Conservation (phyloP, 2,329 filamentous ascomycete species). For the Sclerotinia spermophila region DNA sequence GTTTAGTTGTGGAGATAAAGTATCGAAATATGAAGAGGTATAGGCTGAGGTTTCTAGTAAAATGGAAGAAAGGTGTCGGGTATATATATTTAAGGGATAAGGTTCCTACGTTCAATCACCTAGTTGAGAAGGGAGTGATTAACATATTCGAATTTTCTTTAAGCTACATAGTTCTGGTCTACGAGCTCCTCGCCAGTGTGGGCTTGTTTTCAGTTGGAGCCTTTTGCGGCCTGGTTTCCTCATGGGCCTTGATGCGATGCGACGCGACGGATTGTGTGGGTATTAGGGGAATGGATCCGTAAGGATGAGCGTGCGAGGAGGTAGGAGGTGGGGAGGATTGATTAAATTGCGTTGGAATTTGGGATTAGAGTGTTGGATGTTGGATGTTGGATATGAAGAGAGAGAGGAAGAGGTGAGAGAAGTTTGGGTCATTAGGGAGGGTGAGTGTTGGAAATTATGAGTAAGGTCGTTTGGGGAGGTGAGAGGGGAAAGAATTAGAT, state of each 20-base stretch:
- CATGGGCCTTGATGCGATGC: no score
- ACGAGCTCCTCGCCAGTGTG: neutral
- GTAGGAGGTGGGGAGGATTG: no score
- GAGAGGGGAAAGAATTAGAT: neutral
- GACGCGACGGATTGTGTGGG: neutral
- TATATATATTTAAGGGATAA: neutral
- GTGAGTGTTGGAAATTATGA: neutral
- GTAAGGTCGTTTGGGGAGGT: neutral
- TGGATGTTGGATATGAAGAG: neutral
- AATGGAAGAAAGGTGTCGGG: neutral
- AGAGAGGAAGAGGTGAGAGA: neutral
- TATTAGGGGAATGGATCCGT: neutral
- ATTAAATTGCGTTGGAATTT: neutral
- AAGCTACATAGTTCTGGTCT: neutral
- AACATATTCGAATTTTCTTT: neutral
- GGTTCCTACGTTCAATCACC: neutral
- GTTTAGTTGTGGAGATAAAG: neutral
- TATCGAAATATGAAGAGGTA: neutral
- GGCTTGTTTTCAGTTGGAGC: no score
- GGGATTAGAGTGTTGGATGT: neutral
- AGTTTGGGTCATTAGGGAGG: neutral
- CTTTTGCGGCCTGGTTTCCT: no score
- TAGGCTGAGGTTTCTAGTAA: neutral
- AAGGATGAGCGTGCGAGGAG: neutral
- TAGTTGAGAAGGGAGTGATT: neutral